Evolutionary conservation across 2,329 filamentous ascomycete genomes (phyloP), one percentile per base, ranked within the genome.

Genomic region (Cladophialophora carrionii): DNA sequence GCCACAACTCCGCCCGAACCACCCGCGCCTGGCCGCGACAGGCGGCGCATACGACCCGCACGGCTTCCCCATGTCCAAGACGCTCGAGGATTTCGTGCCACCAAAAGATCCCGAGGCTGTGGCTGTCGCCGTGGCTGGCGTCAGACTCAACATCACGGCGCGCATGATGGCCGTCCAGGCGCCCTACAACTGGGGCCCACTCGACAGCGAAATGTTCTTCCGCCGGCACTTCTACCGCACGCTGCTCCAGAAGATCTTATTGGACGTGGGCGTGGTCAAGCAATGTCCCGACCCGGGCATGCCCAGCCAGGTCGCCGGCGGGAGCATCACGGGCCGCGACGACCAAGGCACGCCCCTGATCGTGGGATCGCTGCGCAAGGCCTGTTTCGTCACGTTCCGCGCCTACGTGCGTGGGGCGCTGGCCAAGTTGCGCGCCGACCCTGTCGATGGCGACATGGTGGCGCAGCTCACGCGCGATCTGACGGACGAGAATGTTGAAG

Each of bases 141-240:
- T 98, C 54, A 85, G 91, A 26, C 83, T 98, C 63, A 98, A 99
- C 77, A 96, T 98, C 74, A 99, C 95, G 3, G 92, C 95, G 0
- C 87, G 95, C 52, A 96, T 96, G 90, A 97, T 98, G 94, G 94
- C 94, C 2, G 93, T 96, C 57, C 95, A 99, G 79, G 95, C 95
- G 7, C 93, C 95, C 1, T 84, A 88, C 65, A 99, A 99, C 79
- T 99, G 95, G 95, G 90, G 90, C 1, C 81, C 83, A 26, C 81
- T 84, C 31, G 93, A 96, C 66, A 96, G 91, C 75, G 89, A 92
- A 58, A 83, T 82, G 7, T 99, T 98, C 79, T 98, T 99, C 80
- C 91, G 88, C 0, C 86, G 94, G 0, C 95, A 99, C 76, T 96
- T 95, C 78, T 99, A 90, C 80, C 90, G 95, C 52, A 91, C 95